phyloP scores from a whole-genome alignment of 345 rosid genomes.

The Euphorbia peplus region DNA sequence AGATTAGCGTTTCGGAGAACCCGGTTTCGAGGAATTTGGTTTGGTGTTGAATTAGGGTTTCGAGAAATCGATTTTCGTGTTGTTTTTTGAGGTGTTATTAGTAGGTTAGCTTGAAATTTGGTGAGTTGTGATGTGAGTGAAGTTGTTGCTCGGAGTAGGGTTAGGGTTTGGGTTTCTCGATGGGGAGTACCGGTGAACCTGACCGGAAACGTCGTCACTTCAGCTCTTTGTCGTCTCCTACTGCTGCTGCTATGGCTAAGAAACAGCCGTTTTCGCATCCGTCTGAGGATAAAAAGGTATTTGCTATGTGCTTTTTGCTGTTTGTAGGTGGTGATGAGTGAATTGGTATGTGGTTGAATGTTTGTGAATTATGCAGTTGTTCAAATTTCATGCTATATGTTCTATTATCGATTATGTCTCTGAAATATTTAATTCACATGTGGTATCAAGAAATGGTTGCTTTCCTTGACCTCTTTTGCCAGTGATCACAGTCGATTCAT shows the following conservation, averaged over 20 bases:
- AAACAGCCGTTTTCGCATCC: conserved; percentile 57
- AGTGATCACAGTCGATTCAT: no score
- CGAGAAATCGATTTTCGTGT: neutral
- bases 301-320: no score
- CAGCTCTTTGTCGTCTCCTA: conserved; percentile 68
- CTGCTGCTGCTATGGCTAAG: conserved; percentile 59
- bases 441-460: no score
- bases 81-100: neutral
- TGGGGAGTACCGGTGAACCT: conserved; percentile 94
- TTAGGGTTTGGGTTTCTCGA: conserved; percentile 35
- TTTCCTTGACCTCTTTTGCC: no score
- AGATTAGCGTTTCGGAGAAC: conserved; percentile 1
- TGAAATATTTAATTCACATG: neutral
- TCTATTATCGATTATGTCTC: neutral
- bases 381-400: neutral
- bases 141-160: conserved; percentile 9
- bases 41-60: conserved; percentile 22
- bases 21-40: neutral
- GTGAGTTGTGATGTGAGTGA: conserved; percentile 9
- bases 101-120: neutral
- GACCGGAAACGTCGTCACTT: conserved; percentile 86
- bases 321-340: neutral
- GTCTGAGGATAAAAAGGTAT: conserved; percentile 87
- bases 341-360: neutral
- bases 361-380: neutral